Conservation (phyloP, 768 basidiomycete species). For the Podaxis sp. region DNA sequence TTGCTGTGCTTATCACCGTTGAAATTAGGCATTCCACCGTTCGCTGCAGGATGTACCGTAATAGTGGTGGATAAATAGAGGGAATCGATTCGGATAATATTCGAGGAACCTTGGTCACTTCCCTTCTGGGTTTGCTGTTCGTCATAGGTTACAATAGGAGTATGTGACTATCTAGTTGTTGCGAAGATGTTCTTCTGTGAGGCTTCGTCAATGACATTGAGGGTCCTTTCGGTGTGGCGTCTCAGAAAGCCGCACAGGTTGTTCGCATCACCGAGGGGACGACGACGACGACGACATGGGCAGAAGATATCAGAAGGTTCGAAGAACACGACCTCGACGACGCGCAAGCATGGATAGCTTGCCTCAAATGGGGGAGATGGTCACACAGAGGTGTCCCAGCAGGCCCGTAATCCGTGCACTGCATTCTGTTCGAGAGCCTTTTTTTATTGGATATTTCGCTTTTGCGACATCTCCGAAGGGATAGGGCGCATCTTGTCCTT, state of each 20-base stretch:
- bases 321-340: background rate
- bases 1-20: slow-evolving; percentile 10
- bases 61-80: background rate
- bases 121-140: background rate
- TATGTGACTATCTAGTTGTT: background rate
- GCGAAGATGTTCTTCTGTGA: background rate
- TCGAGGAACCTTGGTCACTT: background rate
- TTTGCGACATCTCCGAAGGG: slow-evolving; percentile 3
- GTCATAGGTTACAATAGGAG: background rate
- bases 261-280: background rate
- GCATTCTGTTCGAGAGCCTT: background rate
- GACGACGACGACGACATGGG: background rate
- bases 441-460: background rate
- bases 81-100: slow-evolving; percentile 4
- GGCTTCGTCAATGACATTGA: background rate
- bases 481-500: background rate
- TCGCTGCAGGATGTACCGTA: background rate
- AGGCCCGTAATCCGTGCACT: background rate
- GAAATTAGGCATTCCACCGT: background rate
- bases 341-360: background rate
- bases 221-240: background rate
- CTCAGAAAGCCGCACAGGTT: background rate
- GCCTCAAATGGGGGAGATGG: background rate
- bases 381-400: background rate
- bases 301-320: background rate